Base-by-base conservation (phyloP, 805 yeast genomes). In the Wickerhamiella sergipiensis region DNA sequence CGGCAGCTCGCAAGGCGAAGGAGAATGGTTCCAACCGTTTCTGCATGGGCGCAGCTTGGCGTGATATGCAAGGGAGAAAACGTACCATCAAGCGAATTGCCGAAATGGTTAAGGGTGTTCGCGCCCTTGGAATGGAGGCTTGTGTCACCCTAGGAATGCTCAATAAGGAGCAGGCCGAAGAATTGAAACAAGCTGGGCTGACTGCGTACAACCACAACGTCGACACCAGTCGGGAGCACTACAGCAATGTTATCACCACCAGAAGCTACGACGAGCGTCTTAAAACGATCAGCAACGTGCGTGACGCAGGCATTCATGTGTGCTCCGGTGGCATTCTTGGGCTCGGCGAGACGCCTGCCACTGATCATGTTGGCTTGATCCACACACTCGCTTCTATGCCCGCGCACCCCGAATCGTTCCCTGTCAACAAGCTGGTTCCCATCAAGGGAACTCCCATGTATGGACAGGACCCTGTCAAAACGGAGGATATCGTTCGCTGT, bases 41-140 rank as follows among this genome's bases (percentile, higher is more conserved):
- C 61, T 84, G 92, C 62, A 76, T 84, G 80, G 92, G 92, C 46
- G 86, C 90, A 10, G 92, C 92, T 1, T 85, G 90, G 92, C 74
- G 92, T 63, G 90, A 83, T 54, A 84, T 84, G 92, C 69, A 70
- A 47, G 90, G 92, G 17, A 70, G 92, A 47, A 83, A 81, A 63
- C 74, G 79, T 17, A 86, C 83, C 0, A 61, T 84, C 54, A 76
- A 73, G 52, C 76, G 70, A 54, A 81, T 84, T 51, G 68, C 77
- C 23, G 75, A 77, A 48, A 83, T 84, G 89, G 80, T 84, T 33
- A 62, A 68, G 26, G 74, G 69, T 51, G 80, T 84, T 47, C 79
- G 81, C 58, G 80, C 76, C 22, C 64, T 84, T 63, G 79, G 81
- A 0, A 69, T 85, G 78, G 92, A 85, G 63, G 77, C 82, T 13